Base-by-base conservation (phyloP, 768 basidiomycete genomes). In the Macrolepiota albuminosa region DNA sequence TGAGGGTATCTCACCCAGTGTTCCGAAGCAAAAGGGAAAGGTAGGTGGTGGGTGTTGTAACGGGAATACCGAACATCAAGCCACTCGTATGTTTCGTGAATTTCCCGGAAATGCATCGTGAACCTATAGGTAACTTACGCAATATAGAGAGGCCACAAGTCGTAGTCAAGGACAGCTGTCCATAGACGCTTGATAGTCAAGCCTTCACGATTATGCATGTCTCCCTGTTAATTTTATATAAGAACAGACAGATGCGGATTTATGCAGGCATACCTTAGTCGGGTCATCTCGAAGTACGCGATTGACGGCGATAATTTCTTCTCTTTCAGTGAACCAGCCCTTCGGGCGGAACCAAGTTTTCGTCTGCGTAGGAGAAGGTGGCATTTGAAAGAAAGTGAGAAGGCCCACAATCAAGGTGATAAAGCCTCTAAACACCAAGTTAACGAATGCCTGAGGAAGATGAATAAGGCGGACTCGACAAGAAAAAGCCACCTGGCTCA, bases 151-250 rank as follows among this genome's bases (percentile, higher is more conserved):
- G 86, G 86, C 85, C 86, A 88, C 10, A 87, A 69, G 64, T 86
- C 85, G 57, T 81, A 87, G 66, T 88, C 86, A 40, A 76, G 78
- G 7, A 85, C 54, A 0, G 84, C 82, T 7, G 69, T 71, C 80
- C 82, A 86, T 4, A 87, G 67, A 6, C 80, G 74, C 63, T 73
- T 76, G 6, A 77, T 39, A 0, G 80, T 75, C 13, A 88, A 65
- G 0, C 81, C 84, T 70, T 89, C 81, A 45, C 87, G 81, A 61
- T 88, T 88, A 70, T 87, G 86, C 87, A 88, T 86, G 59, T 85
- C 84, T 1, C 81, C 81, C 79, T 83, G 46, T 24, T 21, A 42
- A 24, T 29, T 9, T 21, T n/a, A 29, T 29, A 7, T 24, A 49
- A 18, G 46, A 37, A 21, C 50, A n/a, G 31, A 31, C 16, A 29